phyloP scores from a whole-genome alignment of 208 protist genomes.

The Trypanosoma platydactyli region DNA sequence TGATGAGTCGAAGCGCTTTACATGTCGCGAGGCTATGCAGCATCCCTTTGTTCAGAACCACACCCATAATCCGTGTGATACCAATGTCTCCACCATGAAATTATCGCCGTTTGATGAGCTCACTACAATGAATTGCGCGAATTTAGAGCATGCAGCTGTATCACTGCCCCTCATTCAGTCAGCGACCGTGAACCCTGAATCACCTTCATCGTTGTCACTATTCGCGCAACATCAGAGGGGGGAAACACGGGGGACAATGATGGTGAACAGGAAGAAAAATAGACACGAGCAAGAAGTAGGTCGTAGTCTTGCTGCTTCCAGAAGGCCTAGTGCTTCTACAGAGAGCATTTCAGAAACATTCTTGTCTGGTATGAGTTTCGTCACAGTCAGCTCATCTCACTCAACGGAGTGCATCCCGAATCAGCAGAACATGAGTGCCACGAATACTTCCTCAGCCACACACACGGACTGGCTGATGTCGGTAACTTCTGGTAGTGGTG shows the following conservation, averaged over 20 bases:
- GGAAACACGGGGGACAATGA: not conserved
- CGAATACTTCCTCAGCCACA: conserved; percentile 1
- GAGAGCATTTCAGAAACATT: not conserved
- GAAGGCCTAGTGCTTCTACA: not conserved
- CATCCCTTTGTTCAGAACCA: conserved; percentile 54
- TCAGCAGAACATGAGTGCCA: not conserved
- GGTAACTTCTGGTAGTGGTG: not conserved
- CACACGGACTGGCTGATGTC: conserved; percentile 11
- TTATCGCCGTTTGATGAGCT: not conserved
- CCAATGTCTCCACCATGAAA: not conserved
- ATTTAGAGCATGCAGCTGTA: not conserved
- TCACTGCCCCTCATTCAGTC: not conserved
- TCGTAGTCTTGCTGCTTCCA: not conserved
- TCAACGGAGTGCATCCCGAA: conserved; percentile 19
- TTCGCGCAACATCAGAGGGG: not conserved
- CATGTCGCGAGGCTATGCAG: conserved; percentile 42
- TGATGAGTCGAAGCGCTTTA: conserved; percentile 45
- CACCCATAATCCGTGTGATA: not conserved
- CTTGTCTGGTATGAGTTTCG: conserved; percentile 13
- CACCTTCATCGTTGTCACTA: not conserved
- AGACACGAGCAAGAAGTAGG: not conserved
- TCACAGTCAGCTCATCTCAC: conserved; percentile 23
- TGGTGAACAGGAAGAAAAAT: not conserved
- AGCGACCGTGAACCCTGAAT: not conserved
- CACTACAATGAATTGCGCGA: not conserved